Conservation (phyloP, 176 grass and related monocot species). For the Raddia guianensis region DNA sequence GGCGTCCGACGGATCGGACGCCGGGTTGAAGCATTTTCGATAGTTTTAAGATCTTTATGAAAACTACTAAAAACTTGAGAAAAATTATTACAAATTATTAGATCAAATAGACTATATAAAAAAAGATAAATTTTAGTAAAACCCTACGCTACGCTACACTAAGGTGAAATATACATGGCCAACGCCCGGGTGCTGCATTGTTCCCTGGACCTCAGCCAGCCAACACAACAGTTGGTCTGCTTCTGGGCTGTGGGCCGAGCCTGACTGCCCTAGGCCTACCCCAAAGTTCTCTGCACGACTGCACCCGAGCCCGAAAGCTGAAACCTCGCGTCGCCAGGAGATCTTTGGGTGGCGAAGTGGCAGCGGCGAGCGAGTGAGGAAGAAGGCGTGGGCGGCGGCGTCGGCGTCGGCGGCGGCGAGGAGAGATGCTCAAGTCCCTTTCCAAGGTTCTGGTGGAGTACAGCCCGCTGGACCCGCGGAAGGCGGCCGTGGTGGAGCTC, state of each 20-base stretch:
- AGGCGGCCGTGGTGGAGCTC: conserved; percentile 89
- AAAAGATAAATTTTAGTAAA: too few relatives aligned
- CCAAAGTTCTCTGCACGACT: background rate
- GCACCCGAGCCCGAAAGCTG: background rate
- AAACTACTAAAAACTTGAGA: too few relatives aligned
- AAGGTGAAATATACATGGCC: too few relatives aligned
- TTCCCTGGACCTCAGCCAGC: too few relatives aligned
- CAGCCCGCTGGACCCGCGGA: conserved; percentile 81
- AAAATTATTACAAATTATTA: too few relatives aligned
- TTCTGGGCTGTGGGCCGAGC: background rate
- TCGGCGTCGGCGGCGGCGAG: background rate
- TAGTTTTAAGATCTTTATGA: too few relatives aligned
- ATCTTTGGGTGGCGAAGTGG: background rate
- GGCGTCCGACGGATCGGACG: too few relatives aligned
- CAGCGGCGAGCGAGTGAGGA: conserved; percentile 7
- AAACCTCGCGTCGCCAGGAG: conserved; percentile 12
- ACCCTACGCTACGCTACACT: too few relatives aligned
- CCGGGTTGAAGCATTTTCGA: too few relatives aligned
- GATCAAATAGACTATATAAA: too few relatives aligned
- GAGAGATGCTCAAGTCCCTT: conserved; percentile 75
- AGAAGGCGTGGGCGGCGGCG: background rate
- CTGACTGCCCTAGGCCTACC: background rate
- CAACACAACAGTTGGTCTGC: too few relatives aligned
- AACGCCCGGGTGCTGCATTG: too few relatives aligned
- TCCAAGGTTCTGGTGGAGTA: conserved; percentile 93